Percentiles rank a stretch among this genome's conserved stretches.
These are phyloP conservation scores for Erysimum pusillum DNA, from an alignment of 441 rosid species.

Conservation along the genomic window DNA sequence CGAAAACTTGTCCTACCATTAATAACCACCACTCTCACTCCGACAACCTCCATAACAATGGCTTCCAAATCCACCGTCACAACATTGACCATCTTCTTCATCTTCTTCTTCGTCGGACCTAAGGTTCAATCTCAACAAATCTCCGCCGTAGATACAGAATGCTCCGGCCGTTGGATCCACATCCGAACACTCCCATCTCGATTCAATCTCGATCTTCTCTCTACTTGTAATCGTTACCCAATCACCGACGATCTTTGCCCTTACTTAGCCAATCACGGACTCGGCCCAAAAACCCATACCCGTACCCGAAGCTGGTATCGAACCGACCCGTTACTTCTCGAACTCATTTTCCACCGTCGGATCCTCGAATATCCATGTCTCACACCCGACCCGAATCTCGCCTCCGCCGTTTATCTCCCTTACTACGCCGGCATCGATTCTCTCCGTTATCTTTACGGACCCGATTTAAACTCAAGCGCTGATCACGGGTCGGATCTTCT, in stretches of 20 bases:
- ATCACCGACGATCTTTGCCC: constrained; percentile 73
- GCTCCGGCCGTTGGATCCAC: constrained; percentile 86
- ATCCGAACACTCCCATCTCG: constrained; percentile 75
- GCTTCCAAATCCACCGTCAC: constrained; percentile 48
- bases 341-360: constrained; percentile 81
- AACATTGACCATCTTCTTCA: constrained; percentile 28
- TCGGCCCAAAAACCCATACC: constrained; percentile 84
- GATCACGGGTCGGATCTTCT: constrained; percentile 78
- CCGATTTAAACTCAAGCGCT: constrained; percentile 71
- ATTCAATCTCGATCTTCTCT: constrained; percentile 88
- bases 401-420: constrained; percentile 81
- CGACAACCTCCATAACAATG: constrained; percentile 47
- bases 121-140: constrained; percentile 40
- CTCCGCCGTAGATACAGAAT: constrained; percentile 51
- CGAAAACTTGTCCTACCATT: background rate
- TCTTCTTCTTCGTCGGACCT: constrained; percentile 43
- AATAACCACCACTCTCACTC: constrained; percentile 31
- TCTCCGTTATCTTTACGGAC: constrained; percentile 76
- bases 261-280: constrained; percentile 80
- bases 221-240: constrained; percentile 75
- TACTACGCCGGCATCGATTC: constrained; percentile 85
- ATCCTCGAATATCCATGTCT: constrained; percentile 87
- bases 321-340: constrained; percentile 77
- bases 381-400: constrained; percentile 71
- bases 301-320: constrained; percentile 88